Conservation (phyloP, 768 basidiomycete species). For the Termitomyces sp. region DNA sequence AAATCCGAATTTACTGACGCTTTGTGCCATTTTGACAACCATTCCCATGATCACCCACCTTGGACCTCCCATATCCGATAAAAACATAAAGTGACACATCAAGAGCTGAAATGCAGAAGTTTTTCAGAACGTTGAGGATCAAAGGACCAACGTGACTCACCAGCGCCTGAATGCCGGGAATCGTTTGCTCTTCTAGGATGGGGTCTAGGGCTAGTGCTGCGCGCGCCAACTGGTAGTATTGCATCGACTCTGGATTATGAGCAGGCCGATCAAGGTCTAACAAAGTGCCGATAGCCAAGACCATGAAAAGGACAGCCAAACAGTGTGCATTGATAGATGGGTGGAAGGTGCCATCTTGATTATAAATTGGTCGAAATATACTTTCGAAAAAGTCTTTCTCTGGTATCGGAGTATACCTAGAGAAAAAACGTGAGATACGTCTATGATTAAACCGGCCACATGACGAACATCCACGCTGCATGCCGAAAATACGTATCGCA, state of each 20-base stretch:
- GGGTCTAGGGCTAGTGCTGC: slow-evolving; percentile 58
- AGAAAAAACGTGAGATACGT: neutral
- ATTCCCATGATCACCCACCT: slow-evolving; percentile 71
- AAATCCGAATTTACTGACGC: slow-evolving; percentile 34
- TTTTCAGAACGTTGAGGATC: slow-evolving; percentile 11
- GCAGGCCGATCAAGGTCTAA: slow-evolving; percentile 53
- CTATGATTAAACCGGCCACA: neutral
- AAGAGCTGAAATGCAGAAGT: slow-evolving; percentile 37
- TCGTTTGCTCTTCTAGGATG: slow-evolving; percentile 58
- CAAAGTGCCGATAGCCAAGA: slow-evolving; percentile 60
- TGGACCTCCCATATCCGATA: slow-evolving; percentile 48
- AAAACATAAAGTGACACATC: slow-evolving; percentile 50
- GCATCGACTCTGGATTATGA: slow-evolving; percentile 48
- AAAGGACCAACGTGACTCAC: slow-evolving; percentile 28
- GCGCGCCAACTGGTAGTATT: slow-evolving; percentile 56
- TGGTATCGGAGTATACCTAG: slow-evolving; percentile 64
- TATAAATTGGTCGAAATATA: slow-evolving; percentile 50
- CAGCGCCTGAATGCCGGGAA: slow-evolving; percentile 60
- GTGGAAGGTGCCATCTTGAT: slow-evolving; percentile 29
- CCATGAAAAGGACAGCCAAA: slow-evolving; percentile 55
- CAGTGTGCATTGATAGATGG: slow-evolving; percentile 44
- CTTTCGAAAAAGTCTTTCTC: slow-evolving; percentile 49
- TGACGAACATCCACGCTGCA: slow-evolving; percentile 66
- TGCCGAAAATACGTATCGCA: slow-evolving; percentile 57
- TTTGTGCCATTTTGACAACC: slow-evolving; percentile 64